Conservation (phyloP, 768 basidiomycete species). For the Coprinellus micaceus region DNA sequence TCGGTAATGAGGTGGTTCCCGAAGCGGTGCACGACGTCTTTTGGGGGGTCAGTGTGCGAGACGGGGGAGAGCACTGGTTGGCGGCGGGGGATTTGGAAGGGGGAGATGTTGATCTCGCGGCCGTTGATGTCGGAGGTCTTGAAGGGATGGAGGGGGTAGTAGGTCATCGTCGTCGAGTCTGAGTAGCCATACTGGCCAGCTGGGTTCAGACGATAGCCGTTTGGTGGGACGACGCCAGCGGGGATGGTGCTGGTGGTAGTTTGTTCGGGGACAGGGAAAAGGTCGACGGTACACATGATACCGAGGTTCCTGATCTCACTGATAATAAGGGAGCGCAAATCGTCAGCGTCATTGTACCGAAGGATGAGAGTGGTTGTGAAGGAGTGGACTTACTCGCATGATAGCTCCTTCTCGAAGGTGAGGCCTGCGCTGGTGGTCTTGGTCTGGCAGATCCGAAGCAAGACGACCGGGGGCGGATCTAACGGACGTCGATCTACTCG, state of each 20-base stretch:
- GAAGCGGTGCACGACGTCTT: conserved; percentile 29
- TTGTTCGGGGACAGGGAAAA: conserved; percentile 55
- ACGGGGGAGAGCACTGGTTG: conserved; percentile 32
- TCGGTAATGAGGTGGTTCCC: conserved; percentile 36
- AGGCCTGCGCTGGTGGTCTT: conserved; percentile 34
- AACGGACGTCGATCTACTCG: conserved; percentile 63
- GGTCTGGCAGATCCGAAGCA: conserved; percentile 50
- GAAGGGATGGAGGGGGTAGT: conserved; percentile 38
- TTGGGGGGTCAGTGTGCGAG: conserved; percentile 22
- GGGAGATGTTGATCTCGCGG: conserved; percentile 20
- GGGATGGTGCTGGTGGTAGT: conserved; percentile 1
- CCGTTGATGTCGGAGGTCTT: conserved; percentile 24
- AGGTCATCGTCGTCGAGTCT: conserved; percentile 25
- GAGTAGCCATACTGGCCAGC: conserved; percentile 10
- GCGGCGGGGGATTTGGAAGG: conserved; percentile 35
- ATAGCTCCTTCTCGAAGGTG: conserved; percentile 46
- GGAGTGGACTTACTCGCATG: conserved; percentile 41
- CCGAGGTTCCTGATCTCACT: conserved; percentile 56
- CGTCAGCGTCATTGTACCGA: conserved; percentile 7
- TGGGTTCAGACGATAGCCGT: conserved; percentile 7
- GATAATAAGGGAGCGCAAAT: conserved; percentile 4
- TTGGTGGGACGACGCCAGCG: not conserved
- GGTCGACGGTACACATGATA: conserved; percentile 67
- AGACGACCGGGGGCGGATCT: conserved; percentile 59
- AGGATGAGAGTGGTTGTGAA: conserved; percentile 4